Conservation (phyloP, 2,329 filamentous ascomycete genomes). For the Fusarium acutatum region DNA sequence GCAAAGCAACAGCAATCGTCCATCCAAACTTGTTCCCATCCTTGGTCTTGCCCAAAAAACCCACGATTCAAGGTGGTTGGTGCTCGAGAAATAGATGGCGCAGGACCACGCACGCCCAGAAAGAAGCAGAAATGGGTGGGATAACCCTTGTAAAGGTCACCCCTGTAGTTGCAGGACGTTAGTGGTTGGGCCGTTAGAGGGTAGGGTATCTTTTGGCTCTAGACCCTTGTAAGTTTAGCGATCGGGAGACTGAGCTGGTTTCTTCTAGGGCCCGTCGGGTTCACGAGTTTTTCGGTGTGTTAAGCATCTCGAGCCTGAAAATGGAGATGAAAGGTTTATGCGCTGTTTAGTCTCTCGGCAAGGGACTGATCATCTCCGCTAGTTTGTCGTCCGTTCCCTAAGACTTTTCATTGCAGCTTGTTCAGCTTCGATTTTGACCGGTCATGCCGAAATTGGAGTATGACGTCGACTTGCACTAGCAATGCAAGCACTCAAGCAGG, state of each 20-base stretch:
- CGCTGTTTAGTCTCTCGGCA: background rate
- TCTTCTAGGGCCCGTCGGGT: background rate
- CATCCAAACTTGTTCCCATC: constrained; percentile 12
- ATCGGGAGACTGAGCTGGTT: background rate
- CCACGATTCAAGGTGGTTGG: constrained; percentile 25
- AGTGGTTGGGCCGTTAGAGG: constrained; percentile 26
- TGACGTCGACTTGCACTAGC: constrained; percentile 24
- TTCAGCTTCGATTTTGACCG: background rate
- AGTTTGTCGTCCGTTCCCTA: background rate
- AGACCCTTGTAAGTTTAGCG: background rate
- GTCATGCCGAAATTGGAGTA: constrained; percentile 20
- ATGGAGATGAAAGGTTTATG: constrained; percentile 14
- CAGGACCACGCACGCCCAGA: constrained; percentile 23
- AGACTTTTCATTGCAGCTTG: background rate
- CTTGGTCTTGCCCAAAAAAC: background rate
- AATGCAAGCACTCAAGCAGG: constrained; percentile 32
- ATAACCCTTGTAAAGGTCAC: constrained; percentile 18
- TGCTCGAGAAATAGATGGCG: constrained; percentile 32
- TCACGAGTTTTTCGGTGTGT: background rate
- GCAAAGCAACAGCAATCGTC: background rate
- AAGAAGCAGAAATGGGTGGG: constrained; percentile 1
- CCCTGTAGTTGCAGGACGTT: constrained; percentile 15
- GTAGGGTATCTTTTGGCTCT: background rate
- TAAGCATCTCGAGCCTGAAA: background rate
- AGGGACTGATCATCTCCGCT: background rate